These are phyloP conservation scores for Dryas integrifolia DNA, from an alignment of 331 rosid genomes.

Conservation along the genomic window DNA sequence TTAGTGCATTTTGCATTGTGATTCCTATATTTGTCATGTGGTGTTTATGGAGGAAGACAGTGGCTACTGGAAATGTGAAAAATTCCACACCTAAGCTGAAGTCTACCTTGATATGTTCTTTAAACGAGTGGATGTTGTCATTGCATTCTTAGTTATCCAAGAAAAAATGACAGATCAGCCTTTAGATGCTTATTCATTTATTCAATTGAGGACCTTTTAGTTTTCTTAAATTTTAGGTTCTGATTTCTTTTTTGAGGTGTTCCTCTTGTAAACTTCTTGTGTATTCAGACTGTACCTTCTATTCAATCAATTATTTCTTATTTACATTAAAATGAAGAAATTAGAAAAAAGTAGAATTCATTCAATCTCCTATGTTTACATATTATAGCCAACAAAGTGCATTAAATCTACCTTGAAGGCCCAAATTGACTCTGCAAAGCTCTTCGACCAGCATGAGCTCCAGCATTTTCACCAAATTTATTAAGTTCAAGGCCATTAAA, in stretches of 20 bases:
- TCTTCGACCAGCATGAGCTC: slow-evolving; percentile 39
- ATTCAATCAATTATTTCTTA: neutral
- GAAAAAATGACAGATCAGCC: too few relatives aligned
- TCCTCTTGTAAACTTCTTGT: neutral
- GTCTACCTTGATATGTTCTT: neutral
- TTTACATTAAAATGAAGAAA: neutral
- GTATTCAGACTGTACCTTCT: neutral
- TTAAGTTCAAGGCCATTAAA: slow-evolving; percentile 75
- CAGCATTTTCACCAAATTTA: slow-evolving; percentile 63
- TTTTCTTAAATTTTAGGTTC: neutral
- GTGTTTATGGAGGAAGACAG: neutral
- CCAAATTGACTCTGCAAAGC: slow-evolving; percentile 55
- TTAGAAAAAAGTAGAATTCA: neutral
- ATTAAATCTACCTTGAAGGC: slow-evolving; percentile 59
- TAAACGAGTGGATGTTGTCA: neutral
- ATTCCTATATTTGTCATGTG: neutral
- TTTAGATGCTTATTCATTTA: neutral
- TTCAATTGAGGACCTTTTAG: neutral
- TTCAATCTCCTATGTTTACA: neutral
- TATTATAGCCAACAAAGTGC: slow-evolving; percentile 20
- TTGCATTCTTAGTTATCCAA: too few relatives aligned
- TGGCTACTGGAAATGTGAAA: neutral
- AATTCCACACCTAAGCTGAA: neutral
- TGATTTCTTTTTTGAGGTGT: neutral
- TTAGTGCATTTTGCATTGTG: too few relatives aligned